These are phyloP conservation scores for Geotrichum australiense DNA, from an alignment of 1,139 yeast species.

Conservation along the genomic window DNA sequence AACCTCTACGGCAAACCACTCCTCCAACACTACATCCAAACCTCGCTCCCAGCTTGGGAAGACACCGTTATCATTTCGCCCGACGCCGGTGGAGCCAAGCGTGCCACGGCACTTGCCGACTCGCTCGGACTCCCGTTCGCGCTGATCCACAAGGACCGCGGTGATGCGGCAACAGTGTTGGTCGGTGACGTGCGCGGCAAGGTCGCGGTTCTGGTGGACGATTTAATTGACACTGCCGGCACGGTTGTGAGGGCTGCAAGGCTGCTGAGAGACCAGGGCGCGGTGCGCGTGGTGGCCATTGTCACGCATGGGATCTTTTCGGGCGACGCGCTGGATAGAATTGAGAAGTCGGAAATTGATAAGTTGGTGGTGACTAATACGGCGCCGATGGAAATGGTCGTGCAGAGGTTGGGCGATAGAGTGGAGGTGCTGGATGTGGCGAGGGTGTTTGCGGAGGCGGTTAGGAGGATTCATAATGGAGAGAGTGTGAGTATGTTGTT, in stretches of 20 bases:
- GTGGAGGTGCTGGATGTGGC: conserved; percentile 85
- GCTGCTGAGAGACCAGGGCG: conserved; percentile 87
- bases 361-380: conserved; percentile 87
- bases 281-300: conserved; percentile 74
- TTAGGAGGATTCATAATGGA: conserved; percentile 93
- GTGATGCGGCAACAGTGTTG: conserved; percentile 79
- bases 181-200: conserved; percentile 87
- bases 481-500: conserved; percentile 91
- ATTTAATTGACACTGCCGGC: conserved; percentile 86
- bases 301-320: conserved; percentile 91
- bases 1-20: conserved; percentile 81
- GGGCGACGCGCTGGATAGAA: conserved; percentile 79
- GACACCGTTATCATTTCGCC: conserved; percentile 89
- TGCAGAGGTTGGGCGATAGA: conserved; percentile 45
- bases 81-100: conserved; percentile 95
- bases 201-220: conserved; percentile 84
- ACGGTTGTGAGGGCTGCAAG: conserved; percentile 91
- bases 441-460: conserved; percentile 84
- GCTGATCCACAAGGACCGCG: conserved; percentile 87
- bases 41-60: conserved; percentile 63
- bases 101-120: conserved; percentile 94
- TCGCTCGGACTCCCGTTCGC: conserved; percentile 86
- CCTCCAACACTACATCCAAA: conserved; percentile 69
- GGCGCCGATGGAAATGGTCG: conserved; percentile 70
- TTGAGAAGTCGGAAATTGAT: conserved; percentile 65